These are phyloP conservation scores for Globisporangium parvum DNA, from an alignment of 352 stramenopile species.

Conservation along the genomic window DNA sequence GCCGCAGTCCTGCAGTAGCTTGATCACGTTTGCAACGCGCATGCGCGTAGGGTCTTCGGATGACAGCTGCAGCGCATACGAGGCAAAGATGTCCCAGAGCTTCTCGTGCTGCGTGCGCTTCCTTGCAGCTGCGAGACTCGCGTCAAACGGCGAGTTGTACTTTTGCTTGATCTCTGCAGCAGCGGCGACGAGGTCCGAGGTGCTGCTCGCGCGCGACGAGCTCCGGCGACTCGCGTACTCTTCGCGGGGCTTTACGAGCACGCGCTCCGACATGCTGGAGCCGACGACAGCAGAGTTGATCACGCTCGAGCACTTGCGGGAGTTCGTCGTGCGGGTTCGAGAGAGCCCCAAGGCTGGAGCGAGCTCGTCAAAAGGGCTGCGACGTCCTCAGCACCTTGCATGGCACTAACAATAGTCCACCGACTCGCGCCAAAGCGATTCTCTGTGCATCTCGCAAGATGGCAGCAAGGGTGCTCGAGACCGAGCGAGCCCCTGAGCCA, in stretches of 20 bases:
- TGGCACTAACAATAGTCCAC: too few species aligned
- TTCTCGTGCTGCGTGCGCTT: slow-evolving; percentile 63
- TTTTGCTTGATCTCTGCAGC: slow-evolving; percentile 22
- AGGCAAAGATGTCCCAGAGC: slow-evolving; percentile 76
- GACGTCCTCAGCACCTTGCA: too few species aligned
- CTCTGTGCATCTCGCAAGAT: too few species aligned
- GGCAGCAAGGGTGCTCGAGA: background rate
- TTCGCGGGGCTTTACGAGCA: slow-evolving; percentile 9
- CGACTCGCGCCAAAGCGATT: too few species aligned
- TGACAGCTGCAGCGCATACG: slow-evolving; percentile 70
- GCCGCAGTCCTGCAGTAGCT: slow-evolving; percentile 71
- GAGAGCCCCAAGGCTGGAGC: too few species aligned
- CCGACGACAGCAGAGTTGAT: too few species aligned
- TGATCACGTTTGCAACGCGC: slow-evolving; percentile 57
- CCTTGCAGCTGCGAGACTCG: slow-evolving; percentile 39
- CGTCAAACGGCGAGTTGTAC: slow-evolving; percentile 62
- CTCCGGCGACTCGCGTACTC: slow-evolving; percentile 5
- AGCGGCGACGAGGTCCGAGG: background rate
- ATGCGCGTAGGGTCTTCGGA: slow-evolving; percentile 72
- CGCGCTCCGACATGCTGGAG: slow-evolving; percentile 4
- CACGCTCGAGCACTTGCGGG: too few species aligned
- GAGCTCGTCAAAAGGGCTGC: too few species aligned
- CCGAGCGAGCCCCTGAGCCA: background rate
- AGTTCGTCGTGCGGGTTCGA: too few species aligned
- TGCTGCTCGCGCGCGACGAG: background rate